Base-by-base conservation (phyloP, 805 yeast species). In the Clavispora santaluciae region DNA sequence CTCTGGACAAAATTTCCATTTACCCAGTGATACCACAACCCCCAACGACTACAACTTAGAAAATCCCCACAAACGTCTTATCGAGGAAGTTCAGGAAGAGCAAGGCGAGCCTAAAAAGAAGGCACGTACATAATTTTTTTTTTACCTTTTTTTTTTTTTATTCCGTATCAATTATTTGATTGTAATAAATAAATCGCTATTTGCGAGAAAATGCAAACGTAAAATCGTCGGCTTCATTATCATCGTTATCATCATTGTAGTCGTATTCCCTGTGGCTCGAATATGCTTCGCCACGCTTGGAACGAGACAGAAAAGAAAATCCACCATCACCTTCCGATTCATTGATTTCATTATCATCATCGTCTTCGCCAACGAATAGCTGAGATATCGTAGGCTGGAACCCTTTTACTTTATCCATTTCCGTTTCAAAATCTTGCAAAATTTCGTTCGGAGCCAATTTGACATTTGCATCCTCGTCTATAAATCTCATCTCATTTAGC, bases 391-490 rank as follows among this genome's bases (percentile, higher is more conserved):
- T 40, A 1, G 53, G 55, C 26, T 47, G 53, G 22, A 17, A 49
- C 2, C 55, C 55, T 20, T 36, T 41, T 3, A 51, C 53, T 6
- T 37, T 36, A 16, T 38, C 44, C 48, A 51, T 47, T 23, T 51
- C 55, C 15, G 28, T 21, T 4, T 42, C 39, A 9, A 51, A 43
- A 34, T 48, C 53, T 12, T 35, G 13, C 16, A 20, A 35, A 21
- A 26, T 13, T n/a, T 16, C 7, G 12, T 33, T 16, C 21, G 17
- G 18, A 5, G 24, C 25, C 15, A 8, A 25, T 10, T 34, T 33
- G 16, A 4, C 5, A 6, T 15, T 9, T 15, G 18, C 20, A 4
- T 9, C 25, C 16, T 22, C 43, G 16, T 38, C 41, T 5, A 35
- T 17, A 29, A 49, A 49, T 6, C 25, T 26, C 5, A 44, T 39